Conservation (phyloP, 768 basidiomycete species). For the Infundibulicybe gibba region DNA sequence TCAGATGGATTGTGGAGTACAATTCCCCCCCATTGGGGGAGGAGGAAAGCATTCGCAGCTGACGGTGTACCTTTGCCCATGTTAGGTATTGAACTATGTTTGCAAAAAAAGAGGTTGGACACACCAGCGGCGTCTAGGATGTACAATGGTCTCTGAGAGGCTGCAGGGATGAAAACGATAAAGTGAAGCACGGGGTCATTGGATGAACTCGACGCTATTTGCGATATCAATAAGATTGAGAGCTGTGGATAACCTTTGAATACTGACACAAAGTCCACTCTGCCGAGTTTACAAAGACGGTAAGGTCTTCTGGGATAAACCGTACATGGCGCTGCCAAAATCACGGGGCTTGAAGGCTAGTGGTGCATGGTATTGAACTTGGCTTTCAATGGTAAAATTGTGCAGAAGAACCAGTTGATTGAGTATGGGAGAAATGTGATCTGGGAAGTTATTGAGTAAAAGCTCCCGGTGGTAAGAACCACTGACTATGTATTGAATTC, state of each 20-base stretch:
- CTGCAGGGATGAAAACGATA: slow-evolving; percentile 81
- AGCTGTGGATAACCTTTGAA: background rate
- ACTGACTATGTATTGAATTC: slow-evolving; percentile 59
- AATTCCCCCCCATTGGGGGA: slow-evolving; percentile 94
- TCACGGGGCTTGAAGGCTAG: slow-evolving; percentile 69
- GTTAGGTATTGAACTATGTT: slow-evolving; percentile 5
- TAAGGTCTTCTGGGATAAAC: slow-evolving; percentile 80
- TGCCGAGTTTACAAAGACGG: slow-evolving; percentile 93
- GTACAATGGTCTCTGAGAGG: slow-evolving; percentile 60
- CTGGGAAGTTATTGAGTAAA: slow-evolving; percentile 33
- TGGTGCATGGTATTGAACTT: slow-evolving; percentile 89
- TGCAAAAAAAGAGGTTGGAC: slow-evolving; percentile 2
- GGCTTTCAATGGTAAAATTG: slow-evolving; percentile 93
- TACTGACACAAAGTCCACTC: slow-evolving; percentile 88
- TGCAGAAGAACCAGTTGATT: slow-evolving; percentile 62
- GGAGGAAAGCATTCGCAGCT: slow-evolving; percentile 68
- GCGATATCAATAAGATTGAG: background rate
- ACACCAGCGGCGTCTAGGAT: slow-evolving; percentile 57
- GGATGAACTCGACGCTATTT: slow-evolving; percentile 82
- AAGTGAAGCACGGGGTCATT: slow-evolving; percentile 95
- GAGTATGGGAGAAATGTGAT: slow-evolving; percentile 64
- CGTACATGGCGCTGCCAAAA: slow-evolving; percentile 37
- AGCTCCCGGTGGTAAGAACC: background rate
- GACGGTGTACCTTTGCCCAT: slow-evolving; percentile 39
- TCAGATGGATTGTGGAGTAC: slow-evolving; percentile 63